phyloP scores from a whole-genome alignment of 2,329 filamentous ascomycete genomes.

The Ilyonectria destructans region DNA sequence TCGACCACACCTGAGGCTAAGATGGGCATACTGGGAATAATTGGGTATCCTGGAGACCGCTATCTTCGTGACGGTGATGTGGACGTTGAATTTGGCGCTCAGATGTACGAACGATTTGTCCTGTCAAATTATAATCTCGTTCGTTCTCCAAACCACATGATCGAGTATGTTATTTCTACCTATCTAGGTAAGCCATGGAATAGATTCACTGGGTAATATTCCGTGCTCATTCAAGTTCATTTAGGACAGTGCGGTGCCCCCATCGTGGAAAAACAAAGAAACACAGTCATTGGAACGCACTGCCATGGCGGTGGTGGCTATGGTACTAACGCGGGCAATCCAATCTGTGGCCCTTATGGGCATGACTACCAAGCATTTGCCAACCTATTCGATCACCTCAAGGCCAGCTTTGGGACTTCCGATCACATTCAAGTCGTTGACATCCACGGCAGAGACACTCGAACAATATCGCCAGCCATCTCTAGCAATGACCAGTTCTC shows the following conservation, averaged over 20 bases:
- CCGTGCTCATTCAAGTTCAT: not conserved
- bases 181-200: constrained; percentile 45
- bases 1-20: constrained; percentile 31
- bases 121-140: constrained; percentile 44
- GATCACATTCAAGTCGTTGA: constrained; percentile 21
- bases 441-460: constrained; percentile 1
- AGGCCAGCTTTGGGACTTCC: constrained; percentile 16
- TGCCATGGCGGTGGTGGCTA: constrained; percentile 43
- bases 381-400: constrained; percentile 25
- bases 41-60: constrained; percentile 55
- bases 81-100: constrained; percentile 46
- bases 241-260: constrained; percentile 51
- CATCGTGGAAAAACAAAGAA: constrained; percentile 39
- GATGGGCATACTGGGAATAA: constrained; percentile 46
- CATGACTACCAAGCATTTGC: constrained; percentile 43
- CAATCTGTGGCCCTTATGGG: constrained; percentile 42
- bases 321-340: constrained; percentile 48
- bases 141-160: constrained; percentile 40
- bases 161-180: constrained; percentile 52
- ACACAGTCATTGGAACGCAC: constrained; percentile 49
- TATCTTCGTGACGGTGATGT: constrained; percentile 28
- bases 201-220: too few relatives aligned
- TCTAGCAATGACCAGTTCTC: not conserved
- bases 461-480: too few relatives aligned
- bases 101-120: constrained; percentile 54